Conservation (phyloP, 176 grass and related monocot genomes). For the Eragrostis nindensis region DNA sequence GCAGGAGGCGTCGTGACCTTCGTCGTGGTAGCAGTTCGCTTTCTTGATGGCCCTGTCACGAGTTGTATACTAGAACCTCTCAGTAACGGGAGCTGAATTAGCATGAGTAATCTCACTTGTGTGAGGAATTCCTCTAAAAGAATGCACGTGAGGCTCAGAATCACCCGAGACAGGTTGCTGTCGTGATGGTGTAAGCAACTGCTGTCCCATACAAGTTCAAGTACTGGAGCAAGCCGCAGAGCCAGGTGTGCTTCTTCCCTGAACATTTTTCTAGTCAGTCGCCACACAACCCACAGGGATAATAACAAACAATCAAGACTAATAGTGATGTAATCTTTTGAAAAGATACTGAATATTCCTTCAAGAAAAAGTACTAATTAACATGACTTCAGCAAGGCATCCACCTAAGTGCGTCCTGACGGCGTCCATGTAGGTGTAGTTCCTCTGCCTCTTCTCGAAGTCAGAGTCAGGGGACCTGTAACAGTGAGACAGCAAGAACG, state of each 20-base stretch:
- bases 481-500: slow-evolving; percentile 56
- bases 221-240: slow-evolving; percentile 61
- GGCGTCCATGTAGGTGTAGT: slow-evolving; percentile 71
- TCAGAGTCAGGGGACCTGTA: slow-evolving; percentile 47
- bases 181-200: slow-evolving; percentile 70
- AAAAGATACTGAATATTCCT: neutral
- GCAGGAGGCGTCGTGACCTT: slow-evolving; percentile 53
- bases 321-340: neutral
- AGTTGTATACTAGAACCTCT: neutral
- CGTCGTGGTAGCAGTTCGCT: slow-evolving; percentile 53
- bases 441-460: slow-evolving; percentile 51
- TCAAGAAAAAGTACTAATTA: no score
- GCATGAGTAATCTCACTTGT: no score
- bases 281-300: neutral
- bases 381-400: neutral
- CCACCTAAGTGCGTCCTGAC: slow-evolving; percentile 52
- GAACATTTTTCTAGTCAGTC: neutral
- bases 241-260: slow-evolving; percentile 64
- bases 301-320: neutral
- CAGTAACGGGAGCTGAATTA: neutral
- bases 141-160: neutral
- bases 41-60: slow-evolving; percentile 40
- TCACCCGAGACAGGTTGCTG: slow-evolving; percentile 59
- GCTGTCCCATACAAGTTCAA: slow-evolving; percentile 58
- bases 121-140: no score